Evolutionary conservation across 345 rosid species (phyloP).

Genomic region (Eucalyptus tenuipes): DNA sequence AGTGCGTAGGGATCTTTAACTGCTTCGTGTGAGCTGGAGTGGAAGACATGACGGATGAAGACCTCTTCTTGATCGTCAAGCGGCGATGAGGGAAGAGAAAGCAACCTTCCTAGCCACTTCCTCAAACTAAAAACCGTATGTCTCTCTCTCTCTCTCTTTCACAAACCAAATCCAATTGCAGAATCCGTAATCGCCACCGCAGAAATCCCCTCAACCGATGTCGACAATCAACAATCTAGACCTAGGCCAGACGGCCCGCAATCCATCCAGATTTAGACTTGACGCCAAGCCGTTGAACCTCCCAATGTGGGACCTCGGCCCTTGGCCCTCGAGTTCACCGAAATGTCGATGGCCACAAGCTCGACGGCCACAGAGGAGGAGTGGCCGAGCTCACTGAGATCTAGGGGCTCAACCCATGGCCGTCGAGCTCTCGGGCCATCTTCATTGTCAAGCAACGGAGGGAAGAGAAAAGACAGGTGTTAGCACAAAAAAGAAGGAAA

Average conservation of each 20-base stretch:
- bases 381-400: background rate
- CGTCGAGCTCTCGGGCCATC: background rate
- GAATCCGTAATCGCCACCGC: too few relatives aligned
- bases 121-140: too few relatives aligned
- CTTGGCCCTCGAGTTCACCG: background rate
- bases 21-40: background rate
- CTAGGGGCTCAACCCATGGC: background rate
- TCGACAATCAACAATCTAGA: too few relatives aligned
- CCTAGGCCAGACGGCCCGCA: too few relatives aligned
- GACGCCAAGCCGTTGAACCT: background rate
- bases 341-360: background rate
- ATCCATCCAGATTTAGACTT: too few relatives aligned
- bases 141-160: too few relatives aligned
- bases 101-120: background rate
- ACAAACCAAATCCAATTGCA: too few relatives aligned
- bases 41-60: background rate
- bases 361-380: background rate
- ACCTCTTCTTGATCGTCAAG: background rate
- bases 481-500: background rate
- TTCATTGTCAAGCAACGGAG: background rate
- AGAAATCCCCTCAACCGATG: too few relatives aligned
- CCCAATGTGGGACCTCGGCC: background rate
- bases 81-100: background rate
- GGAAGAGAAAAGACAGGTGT: background rate
- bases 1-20: background rate